Conservation (phyloP, 805 yeast species). For the Blastobotrys mokoenaii region DNA sequence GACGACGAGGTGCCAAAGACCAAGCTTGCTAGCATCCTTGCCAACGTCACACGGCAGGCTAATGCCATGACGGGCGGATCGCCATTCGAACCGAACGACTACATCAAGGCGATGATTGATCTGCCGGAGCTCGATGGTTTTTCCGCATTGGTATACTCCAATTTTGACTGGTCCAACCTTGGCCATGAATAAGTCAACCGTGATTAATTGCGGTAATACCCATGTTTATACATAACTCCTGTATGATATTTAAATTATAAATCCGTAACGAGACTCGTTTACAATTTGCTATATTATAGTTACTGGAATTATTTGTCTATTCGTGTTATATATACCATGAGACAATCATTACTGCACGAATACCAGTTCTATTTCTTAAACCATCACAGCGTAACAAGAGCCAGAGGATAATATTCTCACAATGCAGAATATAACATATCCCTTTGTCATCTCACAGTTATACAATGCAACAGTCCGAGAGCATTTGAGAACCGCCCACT, state of each 20-base stretch:
- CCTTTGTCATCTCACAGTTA: too few species aligned
- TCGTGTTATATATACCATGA: not conserved
- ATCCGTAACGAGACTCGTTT: not conserved
- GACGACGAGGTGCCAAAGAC: slow-evolving; percentile 22
- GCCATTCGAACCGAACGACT: slow-evolving; percentile 34
- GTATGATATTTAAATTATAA: not conserved
- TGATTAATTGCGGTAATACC: too few species aligned
- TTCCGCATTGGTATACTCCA: slow-evolving; percentile 85
- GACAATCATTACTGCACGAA: too few species aligned
- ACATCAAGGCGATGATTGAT: slow-evolving; percentile 39
- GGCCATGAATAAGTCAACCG: slow-evolving; percentile 2
- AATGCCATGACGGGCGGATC: slow-evolving; percentile 42
- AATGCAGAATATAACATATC: too few species aligned
- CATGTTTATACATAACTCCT: too few species aligned
- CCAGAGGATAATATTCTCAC: too few species aligned
- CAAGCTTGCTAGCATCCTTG: slow-evolving; percentile 64
- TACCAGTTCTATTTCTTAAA: too few species aligned
- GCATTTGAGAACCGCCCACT: too few species aligned
- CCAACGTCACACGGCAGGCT: slow-evolving; percentile 60
- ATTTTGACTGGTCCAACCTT: slow-evolving; percentile 35
- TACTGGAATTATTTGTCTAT: not conserved
- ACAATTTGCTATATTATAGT: too few species aligned
- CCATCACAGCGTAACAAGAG: too few species aligned
- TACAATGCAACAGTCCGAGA: too few species aligned
- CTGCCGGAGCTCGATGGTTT: slow-evolving; percentile 69